phyloP scores from a whole-genome alignment of 495 filamentous ascomycete species.

The Pyrenopolyporus hunteri region DNA sequence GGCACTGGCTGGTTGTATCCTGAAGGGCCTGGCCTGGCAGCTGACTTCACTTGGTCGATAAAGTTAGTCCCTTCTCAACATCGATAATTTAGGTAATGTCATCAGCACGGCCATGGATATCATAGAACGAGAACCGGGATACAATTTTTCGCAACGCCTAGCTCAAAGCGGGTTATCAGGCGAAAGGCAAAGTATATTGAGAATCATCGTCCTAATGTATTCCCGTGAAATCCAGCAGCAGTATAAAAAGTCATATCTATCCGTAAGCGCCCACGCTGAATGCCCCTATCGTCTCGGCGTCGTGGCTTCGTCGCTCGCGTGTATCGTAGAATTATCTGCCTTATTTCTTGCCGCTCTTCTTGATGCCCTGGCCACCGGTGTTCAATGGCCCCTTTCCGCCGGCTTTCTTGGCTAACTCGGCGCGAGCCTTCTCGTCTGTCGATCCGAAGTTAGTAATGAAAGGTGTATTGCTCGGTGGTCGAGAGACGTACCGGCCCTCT shows the following conservation, averaged over 20 bases:
- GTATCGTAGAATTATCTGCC: conserved; percentile 12
- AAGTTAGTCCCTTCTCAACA: not conserved
- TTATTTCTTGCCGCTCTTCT: conserved; percentile 91
- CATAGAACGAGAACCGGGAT: not conserved
- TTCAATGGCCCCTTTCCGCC: conserved; percentile 66
- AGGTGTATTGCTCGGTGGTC: not conserved
- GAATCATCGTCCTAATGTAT: conserved; percentile 15
- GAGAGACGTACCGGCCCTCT: conserved; percentile 65
- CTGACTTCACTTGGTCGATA: conserved; percentile 21
- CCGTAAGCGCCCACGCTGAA: conserved; percentile 32
- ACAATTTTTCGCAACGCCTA: not conserved
- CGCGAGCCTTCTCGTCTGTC: conserved; percentile 77
- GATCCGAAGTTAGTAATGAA: conserved; percentile 15
- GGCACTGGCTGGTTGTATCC: not conserved
- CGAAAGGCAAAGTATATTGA: conserved; percentile 22
- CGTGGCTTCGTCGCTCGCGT: conserved; percentile 34
- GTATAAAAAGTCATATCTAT: conserved; percentile 25
- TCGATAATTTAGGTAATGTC: not conserved
- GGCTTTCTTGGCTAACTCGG: conserved; percentile 71
- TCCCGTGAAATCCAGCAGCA: conserved; percentile 21
- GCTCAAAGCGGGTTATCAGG: conserved; percentile 4
- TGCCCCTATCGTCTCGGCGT: conserved; percentile 19
- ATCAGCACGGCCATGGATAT: conserved; percentile 1
- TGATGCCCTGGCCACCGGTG: conserved; percentile 81
- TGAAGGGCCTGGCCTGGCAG: conserved; percentile 7